Evolutionary conservation across 441 rosid species (phyloP), one percentile per base, ranked within the genome.

Genomic region (Jatropha podagrica): DNA sequence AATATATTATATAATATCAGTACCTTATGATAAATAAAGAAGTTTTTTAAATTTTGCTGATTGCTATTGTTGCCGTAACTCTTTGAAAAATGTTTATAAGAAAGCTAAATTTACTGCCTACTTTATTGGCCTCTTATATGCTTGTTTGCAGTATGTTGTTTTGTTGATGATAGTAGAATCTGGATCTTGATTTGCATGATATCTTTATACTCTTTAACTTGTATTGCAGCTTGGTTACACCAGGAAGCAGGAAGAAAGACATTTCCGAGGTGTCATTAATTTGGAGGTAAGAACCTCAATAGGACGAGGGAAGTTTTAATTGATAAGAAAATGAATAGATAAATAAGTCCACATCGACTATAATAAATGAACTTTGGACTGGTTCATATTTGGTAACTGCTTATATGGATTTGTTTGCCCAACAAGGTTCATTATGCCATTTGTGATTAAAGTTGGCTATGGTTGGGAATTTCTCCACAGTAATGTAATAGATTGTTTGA

Each of bases 241-340:
- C 69, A 94, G 90, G 85, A 96, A 92, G 85, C 93, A 90, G 88
- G 98, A 96, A 86, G 99, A 96, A 80, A 86, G 90, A 78, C 90
- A 87, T 79, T 96, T 96, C 77, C 95, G 96, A 8, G 98, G 99
- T 78, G 96, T 93, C 74, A 84, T 96, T 73, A 85, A 91, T 49
- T 88, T 96, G 88, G 98, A 94, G 96, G 99, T 96, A 87, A 60
- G 73, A 23, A 71, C 48, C 42, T 59, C 65, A 42, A 10, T 17
- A 27, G 69, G 32, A 61, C 12, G 65, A 44, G 55, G 65, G 12
- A 41, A 63, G 20, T 72, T 65, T 32, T 32, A 32, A 32, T 32
- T 32, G 18, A 48, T 15, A 3, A 44, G 7, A 6, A 52, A 42
- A 41, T 23, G 20, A 48, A 26, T 32, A 11, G 12, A 56, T 61